Conservation (phyloP, 768 basidiomycete genomes). For the Rubroboletus satanas region DNA sequence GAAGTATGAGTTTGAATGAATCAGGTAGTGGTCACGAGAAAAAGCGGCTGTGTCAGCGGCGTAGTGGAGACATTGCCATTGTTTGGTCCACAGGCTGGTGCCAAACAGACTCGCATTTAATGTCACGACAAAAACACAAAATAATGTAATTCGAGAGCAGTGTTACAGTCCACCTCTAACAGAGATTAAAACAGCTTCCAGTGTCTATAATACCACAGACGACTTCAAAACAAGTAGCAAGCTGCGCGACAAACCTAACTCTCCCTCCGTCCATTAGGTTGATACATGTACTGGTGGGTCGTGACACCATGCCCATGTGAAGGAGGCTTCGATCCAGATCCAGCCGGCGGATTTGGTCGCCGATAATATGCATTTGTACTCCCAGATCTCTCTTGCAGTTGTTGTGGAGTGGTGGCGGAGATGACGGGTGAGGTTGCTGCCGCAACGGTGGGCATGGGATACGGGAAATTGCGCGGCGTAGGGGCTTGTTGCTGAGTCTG, state of each 20-base stretch:
- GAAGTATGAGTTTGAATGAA: slow-evolving; percentile 14
- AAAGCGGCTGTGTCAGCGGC: slow-evolving; percentile 26
- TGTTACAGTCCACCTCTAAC: slow-evolving; percentile 2
- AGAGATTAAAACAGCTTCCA: slow-evolving; percentile 1
- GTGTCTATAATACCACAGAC: slow-evolving; percentile 1
- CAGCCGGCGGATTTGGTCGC: slow-evolving; percentile 33
- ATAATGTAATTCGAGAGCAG: slow-evolving; percentile 16
- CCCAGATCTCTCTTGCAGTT: slow-evolving; percentile 28
- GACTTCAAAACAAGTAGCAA: slow-evolving; percentile 6
- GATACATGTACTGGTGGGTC: slow-evolving; percentile 44
- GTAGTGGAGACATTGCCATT: background rate
- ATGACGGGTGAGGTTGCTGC: slow-evolving; percentile 58
- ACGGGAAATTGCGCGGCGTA: slow-evolving; percentile 41
- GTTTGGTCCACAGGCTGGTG: slow-evolving; percentile 25
- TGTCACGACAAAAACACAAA: slow-evolving; percentile 15
- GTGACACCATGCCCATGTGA: slow-evolving; percentile 26
- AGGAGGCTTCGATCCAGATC: slow-evolving; percentile 22
- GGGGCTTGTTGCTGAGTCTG: slow-evolving; percentile 30
- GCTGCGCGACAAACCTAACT: slow-evolving; percentile 10
- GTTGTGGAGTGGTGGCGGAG: slow-evolving; percentile 37
- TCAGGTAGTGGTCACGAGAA: slow-evolving; percentile 13
- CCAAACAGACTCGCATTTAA: slow-evolving; percentile 19
- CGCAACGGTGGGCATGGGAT: slow-evolving; percentile 74
- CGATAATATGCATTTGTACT: slow-evolving; percentile 52
- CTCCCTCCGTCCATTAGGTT: slow-evolving; percentile 40